These are phyloP conservation scores for Fusarium vanettenii DNA, from an alignment of 2,329 filamentous ascomycete genomes.

Conservation along the genomic window DNA sequence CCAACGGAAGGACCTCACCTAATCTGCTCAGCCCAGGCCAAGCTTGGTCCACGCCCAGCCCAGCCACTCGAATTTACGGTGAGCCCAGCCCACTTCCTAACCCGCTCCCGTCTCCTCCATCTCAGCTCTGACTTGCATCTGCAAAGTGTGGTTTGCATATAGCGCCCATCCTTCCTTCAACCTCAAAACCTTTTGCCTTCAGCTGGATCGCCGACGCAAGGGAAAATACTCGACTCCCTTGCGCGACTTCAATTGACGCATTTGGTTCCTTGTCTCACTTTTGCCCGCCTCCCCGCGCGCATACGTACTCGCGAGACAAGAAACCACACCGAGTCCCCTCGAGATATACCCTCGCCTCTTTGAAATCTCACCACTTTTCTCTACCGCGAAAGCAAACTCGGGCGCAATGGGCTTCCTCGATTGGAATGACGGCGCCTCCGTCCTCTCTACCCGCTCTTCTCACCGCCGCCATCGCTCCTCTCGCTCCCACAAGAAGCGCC, in stretches of 20 bases:
- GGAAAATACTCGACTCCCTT: background rate
- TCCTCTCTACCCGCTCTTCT: slow-evolving; percentile 45
- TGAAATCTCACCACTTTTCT: background rate
- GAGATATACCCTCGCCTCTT: background rate
- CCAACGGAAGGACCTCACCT: background rate
- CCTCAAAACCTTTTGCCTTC: background rate
- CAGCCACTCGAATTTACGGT: slow-evolving; percentile 50
- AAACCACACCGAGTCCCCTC: background rate
- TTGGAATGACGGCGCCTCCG: slow-evolving; percentile 47
- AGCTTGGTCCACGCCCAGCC: background rate
- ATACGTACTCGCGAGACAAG: background rate
- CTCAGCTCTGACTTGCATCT: slow-evolving; percentile 37
- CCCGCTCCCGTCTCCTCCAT: background rate
- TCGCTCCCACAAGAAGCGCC: slow-evolving; percentile 49
- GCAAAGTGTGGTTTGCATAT: slow-evolving; percentile 26
- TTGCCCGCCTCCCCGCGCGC: background rate
- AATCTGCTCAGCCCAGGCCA: slow-evolving; percentile 40
- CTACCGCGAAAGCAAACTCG: background rate
- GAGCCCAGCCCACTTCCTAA: slow-evolving; percentile 14
- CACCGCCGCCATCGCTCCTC: slow-evolving; percentile 44
- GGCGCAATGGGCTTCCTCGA: slow-evolving; percentile 50
- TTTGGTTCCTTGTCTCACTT: background rate
- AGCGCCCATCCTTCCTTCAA: slow-evolving; percentile 3
- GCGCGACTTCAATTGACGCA: background rate
- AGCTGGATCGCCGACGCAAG: background rate